These are phyloP conservation scores for Massospora cicadina DNA, from an alignment of 371 early-diverging fungal genomes.

Conservation along the genomic window DNA sequence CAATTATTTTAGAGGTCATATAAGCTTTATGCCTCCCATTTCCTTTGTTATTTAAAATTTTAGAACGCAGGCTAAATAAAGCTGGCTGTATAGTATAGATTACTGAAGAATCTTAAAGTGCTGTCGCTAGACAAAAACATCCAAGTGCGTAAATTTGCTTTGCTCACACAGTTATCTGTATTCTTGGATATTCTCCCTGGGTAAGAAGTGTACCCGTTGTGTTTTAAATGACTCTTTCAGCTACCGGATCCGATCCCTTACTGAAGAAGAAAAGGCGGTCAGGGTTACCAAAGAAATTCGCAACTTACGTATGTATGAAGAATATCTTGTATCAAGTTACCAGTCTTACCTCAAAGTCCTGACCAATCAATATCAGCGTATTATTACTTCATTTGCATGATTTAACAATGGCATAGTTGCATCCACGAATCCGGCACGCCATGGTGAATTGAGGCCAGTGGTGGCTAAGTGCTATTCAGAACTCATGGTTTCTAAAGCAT, in stretches of 20 bases:
- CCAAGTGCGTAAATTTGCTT: conserved; percentile 44
- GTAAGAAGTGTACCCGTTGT: conserved; percentile 14
- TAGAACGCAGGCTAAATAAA: too few species aligned
- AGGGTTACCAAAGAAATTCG: conserved; percentile 80
- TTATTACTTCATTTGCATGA: background rate
- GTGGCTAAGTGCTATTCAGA: conserved; percentile 4
- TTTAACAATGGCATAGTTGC: background rate
- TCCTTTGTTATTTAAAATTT: too few species aligned
- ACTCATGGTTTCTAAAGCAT: background rate
- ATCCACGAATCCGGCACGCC: background rate
- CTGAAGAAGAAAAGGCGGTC: conserved; percentile 51
- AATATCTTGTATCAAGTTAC: conserved; percentile 56
- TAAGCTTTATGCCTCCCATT: too few species aligned
- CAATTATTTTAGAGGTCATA: too few species aligned
- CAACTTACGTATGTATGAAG: conserved; percentile 68
- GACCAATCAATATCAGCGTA: conserved; percentile 19
- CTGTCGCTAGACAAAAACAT: conserved; percentile 33
- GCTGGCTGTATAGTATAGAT: conserved; percentile 25
- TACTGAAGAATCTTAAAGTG: conserved; percentile 37
- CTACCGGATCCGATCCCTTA: conserved; percentile 76
- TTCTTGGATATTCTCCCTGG: conserved; percentile 88
- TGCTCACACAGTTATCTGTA: conserved; percentile 74
- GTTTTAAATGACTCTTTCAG: conserved; percentile 11
- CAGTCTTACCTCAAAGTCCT: conserved; percentile 63
- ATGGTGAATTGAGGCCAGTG: background rate